A percentile compares a stretch with the other conserved stretches of the same genome.
phyloP scores from a whole-genome alignment of 2,329 filamentous ascomycete genomes.

The Stagonosporopsis cucurbitacearum region DNA sequence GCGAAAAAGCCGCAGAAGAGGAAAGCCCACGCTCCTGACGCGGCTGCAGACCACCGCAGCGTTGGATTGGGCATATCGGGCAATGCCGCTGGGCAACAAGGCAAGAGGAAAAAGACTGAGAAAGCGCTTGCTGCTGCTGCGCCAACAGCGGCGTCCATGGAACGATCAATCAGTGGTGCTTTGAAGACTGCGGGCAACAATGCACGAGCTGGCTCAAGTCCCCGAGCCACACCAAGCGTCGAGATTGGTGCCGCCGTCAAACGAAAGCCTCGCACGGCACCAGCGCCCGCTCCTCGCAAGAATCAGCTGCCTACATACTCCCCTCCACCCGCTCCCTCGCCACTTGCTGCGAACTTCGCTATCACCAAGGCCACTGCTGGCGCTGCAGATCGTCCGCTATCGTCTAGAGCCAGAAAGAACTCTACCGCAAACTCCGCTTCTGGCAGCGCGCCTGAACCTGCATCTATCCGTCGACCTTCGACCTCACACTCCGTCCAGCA shows the following conservation, averaged over 20 bases:
- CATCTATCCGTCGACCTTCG: conserved; percentile 40
- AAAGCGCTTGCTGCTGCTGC: conserved; percentile 56
- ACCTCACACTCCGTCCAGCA: conserved; percentile 47
- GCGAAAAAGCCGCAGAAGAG: conserved; percentile 69
- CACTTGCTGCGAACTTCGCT: conserved; percentile 70
- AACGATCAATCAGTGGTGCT: conserved; percentile 69
- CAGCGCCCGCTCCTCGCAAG: conserved; percentile 78
- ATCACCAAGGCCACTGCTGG: conserved; percentile 61
- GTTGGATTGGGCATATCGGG: conserved; percentile 70
- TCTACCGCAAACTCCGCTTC: conserved; percentile 59
- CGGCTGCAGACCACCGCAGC: conserved; percentile 48
- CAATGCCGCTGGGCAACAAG: conserved; percentile 61
- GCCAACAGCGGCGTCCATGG: conserved; percentile 58
- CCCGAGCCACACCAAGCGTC: conserved; percentile 71
- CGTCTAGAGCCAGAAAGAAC: conserved; percentile 77
- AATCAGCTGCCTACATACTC: conserved; percentile 66
- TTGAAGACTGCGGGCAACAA: conserved; percentile 58
- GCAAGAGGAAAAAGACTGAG: conserved; percentile 83
- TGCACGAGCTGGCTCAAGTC: conserved; percentile 60
- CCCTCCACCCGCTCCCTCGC: conserved; percentile 76
- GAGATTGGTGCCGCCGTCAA: conserved; percentile 54
- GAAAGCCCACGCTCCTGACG: conserved; percentile 62
- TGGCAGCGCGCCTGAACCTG: conserved; percentile 56
- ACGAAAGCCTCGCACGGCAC: conserved; percentile 73
- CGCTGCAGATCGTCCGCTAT: conserved; percentile 64